Evolutionary conservation across 2,329 filamentous ascomycete species (phyloP), one percentile per base, ranked within the genome.

Genomic region (Harringtonia aguacate): DNA sequence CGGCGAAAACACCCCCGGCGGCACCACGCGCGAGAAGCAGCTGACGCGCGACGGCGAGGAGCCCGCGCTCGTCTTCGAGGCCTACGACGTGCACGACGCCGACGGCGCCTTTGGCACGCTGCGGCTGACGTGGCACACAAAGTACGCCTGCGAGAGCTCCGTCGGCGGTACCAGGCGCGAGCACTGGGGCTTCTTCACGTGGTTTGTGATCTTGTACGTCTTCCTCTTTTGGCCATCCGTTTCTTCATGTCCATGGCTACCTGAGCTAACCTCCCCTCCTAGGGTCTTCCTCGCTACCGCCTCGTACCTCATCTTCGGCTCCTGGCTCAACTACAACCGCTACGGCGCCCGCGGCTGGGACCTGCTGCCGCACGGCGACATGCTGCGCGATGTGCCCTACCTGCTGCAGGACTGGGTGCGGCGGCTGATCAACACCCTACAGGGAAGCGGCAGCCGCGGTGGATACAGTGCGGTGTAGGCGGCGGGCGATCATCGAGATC

Each of bases 311-410:
- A 95, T 97, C 61, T 97, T 97, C 58, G 89, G 90, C 51, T 94
- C 89, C 18, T 98, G 92, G 92, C 80, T 97, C 61, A 97, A 97
- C 70, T 97, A 97, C 73, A 95, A 88, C 68, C 85, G 89, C 49
- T 95, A 95, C 63, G 90, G 90, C 39, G 89, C 90, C 42, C 77
- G 90, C 36, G 92, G 92, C 46, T 97, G 89, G 89, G 92, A 97
- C 57, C 73, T 95, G 17, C 71, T 97, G 17, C 92, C 92, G 14
- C 90, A 97, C 60, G 85, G 85, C 52, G 92, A 98, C 62, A 84
- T 86, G 1, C 84, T 97, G 54, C 81, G 90, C 51, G 92, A 98
- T 58, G 67, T 95, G 18, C 92, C 92, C 4, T 97, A 95, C 59
- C 73, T 97, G 43, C 65, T 95, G 50, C 89, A 90, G 64, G 92